A percentile compares a stretch with the other conserved stretches of the same genome.
Conservation (phyloP, 2,329 filamentous ascomycete species). For the Exserohilum turcica region DNA sequence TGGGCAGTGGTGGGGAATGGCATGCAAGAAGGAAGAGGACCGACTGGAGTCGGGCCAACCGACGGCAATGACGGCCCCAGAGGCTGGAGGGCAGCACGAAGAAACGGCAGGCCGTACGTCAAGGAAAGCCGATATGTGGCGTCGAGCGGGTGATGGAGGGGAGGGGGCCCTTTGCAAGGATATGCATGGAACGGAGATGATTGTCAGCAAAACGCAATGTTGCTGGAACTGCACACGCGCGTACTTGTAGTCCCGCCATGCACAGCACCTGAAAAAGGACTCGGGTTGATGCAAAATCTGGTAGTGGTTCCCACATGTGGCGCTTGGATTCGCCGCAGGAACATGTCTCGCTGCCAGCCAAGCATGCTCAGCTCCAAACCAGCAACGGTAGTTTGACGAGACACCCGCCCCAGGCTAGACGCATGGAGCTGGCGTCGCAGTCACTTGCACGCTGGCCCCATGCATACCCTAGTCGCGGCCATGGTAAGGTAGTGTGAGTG, state of each 20-base stretch:
- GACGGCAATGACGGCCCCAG: slow-evolving; percentile 38
- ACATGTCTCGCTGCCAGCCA: slow-evolving; percentile 40
- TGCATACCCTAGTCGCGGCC: not conserved
- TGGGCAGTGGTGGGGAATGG: slow-evolving; percentile 39
- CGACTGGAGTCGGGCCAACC: slow-evolving; percentile 43
- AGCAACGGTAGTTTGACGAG: slow-evolving; percentile 31
- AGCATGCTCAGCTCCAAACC: slow-evolving; percentile 30
- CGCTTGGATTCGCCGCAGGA: slow-evolving; percentile 39
- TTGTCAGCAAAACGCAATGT: slow-evolving; percentile 39
- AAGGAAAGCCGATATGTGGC: slow-evolving; percentile 46
- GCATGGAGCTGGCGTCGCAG: slow-evolving; percentile 16
- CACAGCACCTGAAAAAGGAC: slow-evolving; percentile 39
- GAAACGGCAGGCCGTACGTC: slow-evolving; percentile 42
- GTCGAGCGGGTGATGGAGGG: slow-evolving; percentile 41
- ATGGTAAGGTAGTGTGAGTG: not conserved
- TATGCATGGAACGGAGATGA: slow-evolving; percentile 40
- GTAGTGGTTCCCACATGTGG: slow-evolving; percentile 43
- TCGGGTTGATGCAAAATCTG: slow-evolving; percentile 39
- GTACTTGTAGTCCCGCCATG: slow-evolving; percentile 42
- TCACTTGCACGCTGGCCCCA: slow-evolving; percentile 10
- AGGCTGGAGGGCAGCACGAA: slow-evolving; percentile 38
- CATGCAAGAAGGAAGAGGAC: slow-evolving; percentile 45
- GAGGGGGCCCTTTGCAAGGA: slow-evolving; percentile 36
- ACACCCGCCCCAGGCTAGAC: slow-evolving; percentile 23
- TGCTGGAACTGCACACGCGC: slow-evolving; percentile 30